Percentiles rank a stretch among this genome's conserved stretches.
Conservation (phyloP, 345 rosid genomes). For the Camelina hispida region DNA sequence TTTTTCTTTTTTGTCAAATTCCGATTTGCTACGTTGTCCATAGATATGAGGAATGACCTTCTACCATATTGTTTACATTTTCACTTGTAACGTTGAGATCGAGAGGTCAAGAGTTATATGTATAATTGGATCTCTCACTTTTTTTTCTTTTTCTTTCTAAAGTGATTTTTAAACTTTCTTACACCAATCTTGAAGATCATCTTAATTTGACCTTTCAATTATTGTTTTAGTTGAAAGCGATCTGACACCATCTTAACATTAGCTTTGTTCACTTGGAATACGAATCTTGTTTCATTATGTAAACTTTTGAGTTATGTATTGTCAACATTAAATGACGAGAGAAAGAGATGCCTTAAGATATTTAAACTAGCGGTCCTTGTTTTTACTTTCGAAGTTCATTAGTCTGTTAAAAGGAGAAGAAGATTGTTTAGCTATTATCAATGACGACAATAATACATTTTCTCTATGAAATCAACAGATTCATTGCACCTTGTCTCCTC, state of each 20-base stretch:
- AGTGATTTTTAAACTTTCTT: background rate
- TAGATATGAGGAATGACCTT: constrained; percentile 21
- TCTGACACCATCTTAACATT: constrained; percentile 21
- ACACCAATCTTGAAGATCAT: constrained; percentile 12
- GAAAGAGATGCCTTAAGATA: constrained; percentile 23
- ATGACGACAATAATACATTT: background rate
- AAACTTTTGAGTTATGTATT: background rate
- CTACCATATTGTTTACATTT: constrained; percentile 23
- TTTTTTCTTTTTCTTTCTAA: background rate
- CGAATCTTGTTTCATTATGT: constrained; percentile 31
- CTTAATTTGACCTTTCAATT: constrained; percentile 15
- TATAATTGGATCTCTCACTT: constrained; percentile 10
- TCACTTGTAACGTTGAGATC: constrained; percentile 12
- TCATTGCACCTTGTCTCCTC: constrained; percentile 19
- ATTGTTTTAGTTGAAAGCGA: constrained; percentile 26
- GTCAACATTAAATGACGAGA: background rate
- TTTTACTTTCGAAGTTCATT: background rate
- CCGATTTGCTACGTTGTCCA: constrained; percentile 23
- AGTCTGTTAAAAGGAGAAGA: background rate
- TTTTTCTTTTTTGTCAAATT: background rate
- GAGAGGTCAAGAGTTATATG: background rate
- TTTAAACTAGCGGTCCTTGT: background rate
- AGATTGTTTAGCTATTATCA: background rate
- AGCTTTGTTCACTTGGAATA: constrained; percentile 21
- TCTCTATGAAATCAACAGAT: background rate